Base-by-base conservation (phyloP, 75 land plant species). In the Pinus tabuliformis region DNA sequence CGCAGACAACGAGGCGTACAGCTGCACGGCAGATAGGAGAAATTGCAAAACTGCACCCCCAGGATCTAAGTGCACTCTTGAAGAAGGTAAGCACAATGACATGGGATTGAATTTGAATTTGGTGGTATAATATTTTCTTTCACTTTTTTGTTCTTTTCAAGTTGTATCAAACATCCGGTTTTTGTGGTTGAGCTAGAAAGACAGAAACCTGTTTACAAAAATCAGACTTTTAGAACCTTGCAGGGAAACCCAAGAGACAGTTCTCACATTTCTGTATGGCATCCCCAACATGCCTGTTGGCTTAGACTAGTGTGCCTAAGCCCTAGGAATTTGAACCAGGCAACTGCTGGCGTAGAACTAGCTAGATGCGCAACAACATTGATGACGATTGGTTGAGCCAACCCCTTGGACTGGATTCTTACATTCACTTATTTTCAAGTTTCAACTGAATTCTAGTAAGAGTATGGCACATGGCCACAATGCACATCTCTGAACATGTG, bases 21-120 rank as follows among this genome's bases (percentile, higher is more conserved):
- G 99, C 99, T 33, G 99, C 99, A 21, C 84, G 89, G 57, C 99
- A 97, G 77, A 92, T 97, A 80, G 99, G 99, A 39, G 99, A 94
- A 57, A 92, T 97, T 75, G 99, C 98, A 2, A 94, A 91, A 77
- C 83, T 84, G 33, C 99, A 95, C 71, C 98, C 95, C 22, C 90
- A 87, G 15, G 98, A 97, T 59, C 86, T 97, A 56, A 87, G 76
- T 57, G 79, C 93, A 57, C 85, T 97, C 1, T 77, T 97, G 56
- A 90, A 74, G 58, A 92, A 90, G 92, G 94, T 86, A 79, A 39
- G 39, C 18, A 14, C 9, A 28, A n/a, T 13, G 26, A 62, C 42
- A 33, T 73, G 42, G 22, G 74, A 36, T 61, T 30, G 60, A 12
- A 30, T 62, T 56, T 76, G 45, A 52, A 22, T 52, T 36, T 52